Evolutionary conservation across 2,329 filamentous ascomycete genomes (phyloP).

Genomic region (Penicillium sp.): DNA sequence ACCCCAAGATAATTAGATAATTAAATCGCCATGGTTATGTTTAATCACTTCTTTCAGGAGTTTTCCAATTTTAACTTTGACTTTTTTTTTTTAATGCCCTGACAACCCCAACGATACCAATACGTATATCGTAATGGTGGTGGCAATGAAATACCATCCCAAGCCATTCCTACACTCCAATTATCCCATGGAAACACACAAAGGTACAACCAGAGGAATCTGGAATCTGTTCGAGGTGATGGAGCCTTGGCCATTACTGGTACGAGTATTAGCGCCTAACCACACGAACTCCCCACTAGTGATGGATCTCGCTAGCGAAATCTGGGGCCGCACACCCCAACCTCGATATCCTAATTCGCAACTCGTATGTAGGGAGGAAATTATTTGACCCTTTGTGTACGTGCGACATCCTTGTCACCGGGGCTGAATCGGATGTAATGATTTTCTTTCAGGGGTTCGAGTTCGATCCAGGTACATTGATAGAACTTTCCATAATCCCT

Average conservation of each 20-base stretch:
- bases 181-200: not conserved
- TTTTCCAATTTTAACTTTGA: not conserved
- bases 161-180: not conserved
- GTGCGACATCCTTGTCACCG: not conserved
- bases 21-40: not conserved
- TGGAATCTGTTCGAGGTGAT: not conserved
- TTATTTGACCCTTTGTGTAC: not conserved
- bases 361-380: not conserved
- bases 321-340: slow-evolving; percentile 29
- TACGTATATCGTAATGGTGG: not conserved
- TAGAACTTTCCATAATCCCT: slow-evolving; percentile 27
- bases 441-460: slow-evolving; percentile 4
- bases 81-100: not conserved
- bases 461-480: slow-evolving; percentile 12
- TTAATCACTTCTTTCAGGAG: not conserved
- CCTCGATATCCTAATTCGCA: slow-evolving; percentile 14
- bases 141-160: not conserved
- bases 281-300: slow-evolving; percentile 23
- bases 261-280: not conserved
- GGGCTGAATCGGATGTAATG: slow-evolving; percentile 4
- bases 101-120: slow-evolving; percentile 4
- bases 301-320: slow-evolving; percentile 30
- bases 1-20: not conserved
- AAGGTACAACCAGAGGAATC: not conserved
- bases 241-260: not conserved